Conservation (phyloP, 2,329 filamentous ascomycete genomes). For the Fusarium goolgardi region DNA sequence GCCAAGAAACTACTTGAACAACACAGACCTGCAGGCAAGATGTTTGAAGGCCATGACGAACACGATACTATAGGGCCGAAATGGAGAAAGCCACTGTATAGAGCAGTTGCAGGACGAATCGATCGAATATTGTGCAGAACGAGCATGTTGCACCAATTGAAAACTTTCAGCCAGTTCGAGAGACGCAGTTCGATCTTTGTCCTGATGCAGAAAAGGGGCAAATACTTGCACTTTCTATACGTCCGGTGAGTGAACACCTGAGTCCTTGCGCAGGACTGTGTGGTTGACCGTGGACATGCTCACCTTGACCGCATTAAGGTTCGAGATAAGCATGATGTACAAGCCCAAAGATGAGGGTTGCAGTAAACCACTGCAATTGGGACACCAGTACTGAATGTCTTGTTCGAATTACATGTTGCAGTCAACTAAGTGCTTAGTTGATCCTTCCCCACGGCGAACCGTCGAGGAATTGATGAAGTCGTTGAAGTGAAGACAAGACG, state of each 20-base stretch:
- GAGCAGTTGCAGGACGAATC: neutral
- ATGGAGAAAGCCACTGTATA: neutral
- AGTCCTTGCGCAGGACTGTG: neutral
- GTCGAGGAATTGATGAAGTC: neutral
- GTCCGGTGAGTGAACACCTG: neutral
- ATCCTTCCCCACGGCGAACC: neutral
- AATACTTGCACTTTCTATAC: no score
- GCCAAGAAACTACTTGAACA: neutral
- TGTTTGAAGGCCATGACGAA: neutral
- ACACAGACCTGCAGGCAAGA: neutral
- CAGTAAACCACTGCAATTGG: no score
- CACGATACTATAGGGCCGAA: neutral
- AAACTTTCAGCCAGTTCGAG: neutral
- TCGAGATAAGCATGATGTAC: neutral
- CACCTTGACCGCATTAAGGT: neutral
- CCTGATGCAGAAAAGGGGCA: neutral
- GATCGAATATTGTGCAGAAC: neutral
- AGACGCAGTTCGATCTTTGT: neutral
- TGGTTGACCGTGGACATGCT: neutral
- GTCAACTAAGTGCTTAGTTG: neutral
- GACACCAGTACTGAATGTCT: no score
- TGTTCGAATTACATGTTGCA: no score
- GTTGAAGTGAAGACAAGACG: neutral
- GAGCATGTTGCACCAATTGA: neutral
- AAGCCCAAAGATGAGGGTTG: neutral